Evolutionary conservation across 805 yeast genomes (phyloP).

Genomic region (Schwanniomyces sp.): DNA sequence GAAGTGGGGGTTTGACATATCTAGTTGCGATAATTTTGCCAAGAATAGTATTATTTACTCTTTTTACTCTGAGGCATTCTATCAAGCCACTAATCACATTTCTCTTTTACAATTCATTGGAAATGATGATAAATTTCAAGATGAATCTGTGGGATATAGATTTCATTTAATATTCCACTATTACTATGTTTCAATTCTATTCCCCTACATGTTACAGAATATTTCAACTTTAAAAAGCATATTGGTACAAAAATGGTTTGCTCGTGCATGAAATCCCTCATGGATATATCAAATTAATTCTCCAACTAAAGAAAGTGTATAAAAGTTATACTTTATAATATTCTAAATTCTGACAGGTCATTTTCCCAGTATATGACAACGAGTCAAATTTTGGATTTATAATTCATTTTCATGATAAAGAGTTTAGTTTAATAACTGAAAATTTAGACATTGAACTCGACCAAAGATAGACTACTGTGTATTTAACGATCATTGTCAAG

Average conservation of each 20-base stretch:
- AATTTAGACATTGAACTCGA: background rate
- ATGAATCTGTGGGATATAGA: background rate
- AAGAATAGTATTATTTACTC: no score
- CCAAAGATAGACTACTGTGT: background rate
- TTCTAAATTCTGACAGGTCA: constrained; percentile 3
- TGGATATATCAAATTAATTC: background rate
- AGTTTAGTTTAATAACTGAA: background rate
- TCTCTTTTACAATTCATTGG: no score
- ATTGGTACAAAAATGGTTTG: background rate
- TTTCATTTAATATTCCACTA: constrained; percentile 2
- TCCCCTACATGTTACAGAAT: constrained; percentile 3
- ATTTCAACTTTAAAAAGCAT: background rate
- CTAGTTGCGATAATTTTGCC: no score
- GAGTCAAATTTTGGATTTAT: constrained; percentile 1
- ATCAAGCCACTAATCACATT: no score
- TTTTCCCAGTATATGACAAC: constrained; percentile 5
- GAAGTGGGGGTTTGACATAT: no score
- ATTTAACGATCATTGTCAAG: background rate
- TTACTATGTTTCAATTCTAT: constrained; percentile 3
- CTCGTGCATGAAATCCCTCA: background rate
- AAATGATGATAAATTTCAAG: background rate
- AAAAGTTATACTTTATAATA: constrained; percentile 1
- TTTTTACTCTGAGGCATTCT: no score
- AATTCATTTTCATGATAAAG: background rate
- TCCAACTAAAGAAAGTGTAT: background rate